These are phyloP conservation scores for Stagonosporopsis chrysanthemi DNA, from an alignment of 2,329 filamentous ascomycete genomes.

Conservation along the genomic window DNA sequence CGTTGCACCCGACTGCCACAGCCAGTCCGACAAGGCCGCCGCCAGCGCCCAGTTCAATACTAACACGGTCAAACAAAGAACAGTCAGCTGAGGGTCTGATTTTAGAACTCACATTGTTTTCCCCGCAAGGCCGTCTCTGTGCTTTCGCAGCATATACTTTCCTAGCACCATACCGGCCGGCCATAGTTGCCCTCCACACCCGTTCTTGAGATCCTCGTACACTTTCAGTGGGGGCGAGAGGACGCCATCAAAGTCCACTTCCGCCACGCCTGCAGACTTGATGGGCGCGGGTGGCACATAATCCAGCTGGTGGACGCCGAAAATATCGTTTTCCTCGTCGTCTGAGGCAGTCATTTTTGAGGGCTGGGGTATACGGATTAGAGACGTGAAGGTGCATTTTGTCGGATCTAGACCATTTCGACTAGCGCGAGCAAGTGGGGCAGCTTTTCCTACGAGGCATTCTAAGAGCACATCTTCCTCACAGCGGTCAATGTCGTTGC, in stretches of 20 bases:
- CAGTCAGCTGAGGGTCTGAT: conserved; percentile 1
- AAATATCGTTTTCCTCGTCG: conserved; percentile 42
- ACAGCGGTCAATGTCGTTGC: background rate
- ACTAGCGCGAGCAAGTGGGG: conserved; percentile 21
- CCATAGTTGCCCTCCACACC: conserved; percentile 94
- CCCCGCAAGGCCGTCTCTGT: conserved; percentile 66
- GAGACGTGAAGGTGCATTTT: conserved; percentile 15
- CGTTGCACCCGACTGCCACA: conserved; percentile 61
- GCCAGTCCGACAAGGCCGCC: conserved; percentile 82
- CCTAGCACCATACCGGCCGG: conserved; percentile 89
- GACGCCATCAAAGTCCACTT: conserved; percentile 74
- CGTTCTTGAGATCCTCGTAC: conserved; percentile 83
- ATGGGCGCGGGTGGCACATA: conserved; percentile 62
- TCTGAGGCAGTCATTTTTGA: conserved; percentile 28
- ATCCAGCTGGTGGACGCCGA: conserved; percentile 59
- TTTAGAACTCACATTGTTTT: conserved; percentile 73
- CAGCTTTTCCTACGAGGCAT: background rate
- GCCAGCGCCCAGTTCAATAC: conserved; percentile 90
- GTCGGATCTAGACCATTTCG: conserved; percentile 12
- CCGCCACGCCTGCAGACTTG: conserved; percentile 61
- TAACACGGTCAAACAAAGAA: conserved; percentile 48
- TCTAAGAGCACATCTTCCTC: background rate
- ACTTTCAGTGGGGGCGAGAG: conserved; percentile 74
- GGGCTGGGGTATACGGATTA: background rate
- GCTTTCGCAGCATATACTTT: conserved; percentile 82